phyloP scores from a whole-genome alignment of 2,329 filamentous ascomycete species.

The Albophoma yamanashiensis region DNA sequence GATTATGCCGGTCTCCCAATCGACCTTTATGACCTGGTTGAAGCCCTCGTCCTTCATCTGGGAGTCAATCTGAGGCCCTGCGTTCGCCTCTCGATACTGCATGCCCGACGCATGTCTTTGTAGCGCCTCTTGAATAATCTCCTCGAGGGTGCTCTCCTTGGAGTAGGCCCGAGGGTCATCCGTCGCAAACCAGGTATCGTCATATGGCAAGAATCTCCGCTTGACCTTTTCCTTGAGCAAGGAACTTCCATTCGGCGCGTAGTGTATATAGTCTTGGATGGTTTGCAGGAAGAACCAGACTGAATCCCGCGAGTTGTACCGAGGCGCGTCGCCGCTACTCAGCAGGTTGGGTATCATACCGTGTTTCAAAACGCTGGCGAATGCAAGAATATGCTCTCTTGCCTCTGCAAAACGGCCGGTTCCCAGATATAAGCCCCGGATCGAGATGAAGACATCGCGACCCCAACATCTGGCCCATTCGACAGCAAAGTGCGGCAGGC shows the following conservation, averaged over 20 bases:
- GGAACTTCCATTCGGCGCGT: conserved; percentile 65
- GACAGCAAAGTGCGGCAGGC: conserved; percentile 85
- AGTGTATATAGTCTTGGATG: conserved; percentile 82
- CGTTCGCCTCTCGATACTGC: conserved; percentile 90
- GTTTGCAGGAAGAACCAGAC: conserved; percentile 97
- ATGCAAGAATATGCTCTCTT: conserved; percentile 87
- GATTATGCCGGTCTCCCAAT: conserved; percentile 82
- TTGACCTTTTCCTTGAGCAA: conserved; percentile 69
- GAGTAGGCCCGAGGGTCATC: conserved; percentile 82
- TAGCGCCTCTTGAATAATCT: conserved; percentile 86
- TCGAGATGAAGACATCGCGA: conserved; percentile 90
- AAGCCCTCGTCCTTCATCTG: conserved; percentile 94
- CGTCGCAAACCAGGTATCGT: conserved; percentile 85
- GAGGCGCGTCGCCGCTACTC: conserved; percentile 70
- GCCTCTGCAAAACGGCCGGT: conserved; percentile 84
- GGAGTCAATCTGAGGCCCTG: conserved; percentile 74
- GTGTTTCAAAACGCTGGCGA: conserved; percentile 93
- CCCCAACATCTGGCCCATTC: conserved; percentile 98
- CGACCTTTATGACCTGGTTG: conserved; percentile 80
- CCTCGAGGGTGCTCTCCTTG: conserved; percentile 68
- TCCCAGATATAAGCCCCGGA: conserved; percentile 82
- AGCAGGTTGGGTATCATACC: conserved; percentile 96
- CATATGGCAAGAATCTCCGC: conserved; percentile 84
- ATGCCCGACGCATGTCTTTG: conserved; percentile 86
- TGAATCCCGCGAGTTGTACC: conserved; percentile 94